phyloP scores from a whole-genome alignment of 805 yeast genomes.

The Metschnikowia kofuensis region DNA sequence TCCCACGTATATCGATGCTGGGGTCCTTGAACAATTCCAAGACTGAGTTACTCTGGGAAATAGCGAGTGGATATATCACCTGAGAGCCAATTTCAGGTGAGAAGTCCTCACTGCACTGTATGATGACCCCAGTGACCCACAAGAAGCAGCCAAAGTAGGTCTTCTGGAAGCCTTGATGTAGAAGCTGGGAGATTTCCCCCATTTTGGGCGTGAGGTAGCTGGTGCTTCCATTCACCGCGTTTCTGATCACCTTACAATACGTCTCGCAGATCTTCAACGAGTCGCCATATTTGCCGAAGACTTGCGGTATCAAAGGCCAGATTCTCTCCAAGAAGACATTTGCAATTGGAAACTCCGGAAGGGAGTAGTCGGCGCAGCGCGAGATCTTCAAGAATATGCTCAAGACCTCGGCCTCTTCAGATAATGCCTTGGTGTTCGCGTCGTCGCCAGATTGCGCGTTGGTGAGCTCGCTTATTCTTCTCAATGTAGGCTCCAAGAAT shows the following conservation, averaged over 20 bases:
- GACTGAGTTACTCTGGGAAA: slow-evolving; percentile 61
- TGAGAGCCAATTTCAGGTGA: slow-evolving; percentile 56
- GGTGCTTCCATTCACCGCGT: slow-evolving; percentile 60
- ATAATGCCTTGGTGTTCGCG: slow-evolving; percentile 33
- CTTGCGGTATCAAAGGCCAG: slow-evolving; percentile 55
- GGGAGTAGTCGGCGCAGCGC: slow-evolving; percentile 41
- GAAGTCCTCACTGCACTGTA: slow-evolving; percentile 54
- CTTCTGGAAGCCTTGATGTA: slow-evolving; percentile 66
- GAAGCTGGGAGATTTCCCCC: slow-evolving; percentile 59
- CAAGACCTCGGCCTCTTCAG: slow-evolving; percentile 72
- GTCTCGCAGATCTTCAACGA: slow-evolving; percentile 71
- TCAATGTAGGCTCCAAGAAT: slow-evolving; percentile 67
- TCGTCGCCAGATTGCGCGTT: slow-evolving; percentile 14
- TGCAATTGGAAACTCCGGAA: slow-evolving; percentile 48
- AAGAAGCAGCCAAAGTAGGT: slow-evolving; percentile 78
- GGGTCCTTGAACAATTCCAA: slow-evolving; percentile 36
- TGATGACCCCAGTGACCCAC: slow-evolving; percentile 84
- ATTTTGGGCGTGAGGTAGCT: slow-evolving; percentile 57
- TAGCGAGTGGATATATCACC: slow-evolving; percentile 72
- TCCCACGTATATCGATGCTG: slow-evolving; percentile 32
- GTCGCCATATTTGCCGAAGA: slow-evolving; percentile 55
- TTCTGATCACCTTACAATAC: slow-evolving; percentile 63
- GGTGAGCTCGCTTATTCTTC: slow-evolving; percentile 34
- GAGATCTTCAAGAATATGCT: slow-evolving; percentile 59
- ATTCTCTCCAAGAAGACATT: slow-evolving; percentile 48